These are phyloP conservation scores for Sapria himalayana DNA, from an alignment of 345 rosid species.

Conservation along the genomic window DNA sequence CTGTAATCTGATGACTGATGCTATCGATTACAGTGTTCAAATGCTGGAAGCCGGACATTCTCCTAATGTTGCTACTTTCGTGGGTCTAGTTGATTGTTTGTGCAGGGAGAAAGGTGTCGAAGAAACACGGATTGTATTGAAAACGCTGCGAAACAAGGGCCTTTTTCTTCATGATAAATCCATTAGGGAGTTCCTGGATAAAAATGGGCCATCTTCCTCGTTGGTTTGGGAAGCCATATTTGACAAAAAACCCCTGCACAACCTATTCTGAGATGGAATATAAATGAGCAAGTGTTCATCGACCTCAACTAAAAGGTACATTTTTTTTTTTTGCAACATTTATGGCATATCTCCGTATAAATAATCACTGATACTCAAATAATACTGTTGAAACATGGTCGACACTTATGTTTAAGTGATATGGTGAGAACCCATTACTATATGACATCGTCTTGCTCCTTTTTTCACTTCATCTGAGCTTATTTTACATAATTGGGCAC, in stretches of 20 bases:
- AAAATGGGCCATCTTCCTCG: slow-evolving; percentile 40
- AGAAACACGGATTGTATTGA: slow-evolving; percentile 27
- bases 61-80: slow-evolving; percentile 59
- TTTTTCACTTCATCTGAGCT: too few species aligned
- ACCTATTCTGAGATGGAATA: slow-evolving; percentile 18
- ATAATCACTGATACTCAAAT: too few species aligned
- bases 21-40: slow-evolving; percentile 31
- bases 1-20: slow-evolving; percentile 36
- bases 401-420: too few species aligned
- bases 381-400: too few species aligned
- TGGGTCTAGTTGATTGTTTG: slow-evolving; percentile 58
- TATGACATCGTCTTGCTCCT: too few species aligned
- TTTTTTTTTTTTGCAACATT: too few species aligned
- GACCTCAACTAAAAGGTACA: too few species aligned
- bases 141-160: slow-evolving; percentile 36
- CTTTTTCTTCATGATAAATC: slow-evolving; percentile 40
- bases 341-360: too few species aligned
- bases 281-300: too few species aligned
- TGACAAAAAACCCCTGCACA: slow-evolving; percentile 27
- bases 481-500: too few species aligned
- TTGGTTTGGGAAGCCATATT: slow-evolving; percentile 52
- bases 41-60: slow-evolving; percentile 86
- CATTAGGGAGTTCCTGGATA: slow-evolving; percentile 56
- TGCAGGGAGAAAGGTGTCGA: slow-evolving; percentile 47
- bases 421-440: too few species aligned